phyloP scores from a whole-genome alignment of 1,284 basidiomycete species.

The Tilletiaria anomala region DNA sequence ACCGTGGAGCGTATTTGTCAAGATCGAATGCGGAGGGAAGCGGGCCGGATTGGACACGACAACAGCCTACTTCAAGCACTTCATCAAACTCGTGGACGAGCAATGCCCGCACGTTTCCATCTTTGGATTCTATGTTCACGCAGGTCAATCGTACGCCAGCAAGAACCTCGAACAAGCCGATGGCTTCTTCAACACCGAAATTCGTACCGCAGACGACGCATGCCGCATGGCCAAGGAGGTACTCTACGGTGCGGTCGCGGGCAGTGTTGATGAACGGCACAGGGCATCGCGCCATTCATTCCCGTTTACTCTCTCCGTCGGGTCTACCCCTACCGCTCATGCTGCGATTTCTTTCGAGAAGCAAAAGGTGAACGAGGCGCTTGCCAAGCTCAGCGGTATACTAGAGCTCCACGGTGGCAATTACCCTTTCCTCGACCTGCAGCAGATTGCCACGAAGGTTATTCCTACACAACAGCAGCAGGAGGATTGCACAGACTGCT shows the following conservation, averaged over 20 bases:
- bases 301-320: slow-evolving; percentile 58
- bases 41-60: slow-evolving; percentile 60
- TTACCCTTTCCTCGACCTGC: slow-evolving; percentile 69
- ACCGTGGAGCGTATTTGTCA: slow-evolving; percentile 63
- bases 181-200: slow-evolving; percentile 55
- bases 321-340: slow-evolving; percentile 73
- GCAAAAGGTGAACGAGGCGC: slow-evolving; percentile 41
- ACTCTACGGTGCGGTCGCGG: slow-evolving; percentile 20
- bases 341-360: slow-evolving; percentile 51
- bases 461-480: slow-evolving; percentile 3
- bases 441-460: slow-evolving; percentile 55
- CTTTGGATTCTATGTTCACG: slow-evolving; percentile 72
- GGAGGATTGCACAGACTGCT: no score
- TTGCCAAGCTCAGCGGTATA: slow-evolving; percentile 29
- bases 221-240: slow-evolving; percentile 50
- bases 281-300: slow-evolving; percentile 7
- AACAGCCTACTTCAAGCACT: slow-evolving; percentile 47
- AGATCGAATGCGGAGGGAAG: slow-evolving; percentile 64
- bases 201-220: slow-evolving; percentile 55
- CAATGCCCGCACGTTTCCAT: slow-evolving; percentile 50
- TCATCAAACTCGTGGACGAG: slow-evolving; percentile 47
- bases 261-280: background rate
- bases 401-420: slow-evolving; percentile 48
- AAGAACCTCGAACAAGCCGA: slow-evolving; percentile 43
- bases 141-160: slow-evolving; percentile 44